Evolutionary conservation across 2,329 filamentous ascomycete species (phyloP), one percentile per base, ranked within the genome.

Genomic region (Colletotrichum ledebouriae): DNA sequence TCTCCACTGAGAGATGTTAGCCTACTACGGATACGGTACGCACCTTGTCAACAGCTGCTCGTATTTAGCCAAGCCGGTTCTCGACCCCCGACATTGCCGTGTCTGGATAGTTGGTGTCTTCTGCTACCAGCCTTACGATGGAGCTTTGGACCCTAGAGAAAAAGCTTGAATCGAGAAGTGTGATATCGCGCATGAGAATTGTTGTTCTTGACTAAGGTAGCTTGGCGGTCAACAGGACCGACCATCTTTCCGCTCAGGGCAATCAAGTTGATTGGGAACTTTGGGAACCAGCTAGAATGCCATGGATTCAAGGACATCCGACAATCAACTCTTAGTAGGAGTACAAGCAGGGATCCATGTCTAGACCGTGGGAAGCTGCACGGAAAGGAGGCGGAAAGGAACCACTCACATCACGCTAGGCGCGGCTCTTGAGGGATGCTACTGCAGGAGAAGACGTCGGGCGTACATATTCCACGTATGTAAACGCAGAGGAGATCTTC

Each of bases 381-480:
- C 2, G 20, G 44, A 22, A 59, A 50, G 57, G n/a, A 49, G 20
- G 20, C 33, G 44, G 44, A 17, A 59, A 50, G 44, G 13, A 49
- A 39, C 34, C 33, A 29, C 39, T 57, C 13, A 57, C 53, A 17
- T 25, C 37, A 59, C 56, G 56, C 56, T 47, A 59, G 17, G 10
- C 25, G 13, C 22, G 25, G 41, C 22, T 47, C 42, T 49, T 13
- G 0, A 15, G 29, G 17, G 11, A n/a, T 37, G 17, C 25, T 22
- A 11, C n/a, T 47, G 56, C 42, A 59, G 44, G 44, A n/a, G 11
- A 29, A 22, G 39, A 41, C 53, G 39, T 44, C 53, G 33, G 39
- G 17, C n/a, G 13, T 29, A 42, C 20, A 29, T 6, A 4, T 44
- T 33, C 37, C 7, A 44, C 17, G 53, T 57, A 57, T 57, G 44